Evolutionary conservation across 2,329 filamentous ascomycete genomes (phyloP).

Genomic region (Xylaria sp.): DNA sequence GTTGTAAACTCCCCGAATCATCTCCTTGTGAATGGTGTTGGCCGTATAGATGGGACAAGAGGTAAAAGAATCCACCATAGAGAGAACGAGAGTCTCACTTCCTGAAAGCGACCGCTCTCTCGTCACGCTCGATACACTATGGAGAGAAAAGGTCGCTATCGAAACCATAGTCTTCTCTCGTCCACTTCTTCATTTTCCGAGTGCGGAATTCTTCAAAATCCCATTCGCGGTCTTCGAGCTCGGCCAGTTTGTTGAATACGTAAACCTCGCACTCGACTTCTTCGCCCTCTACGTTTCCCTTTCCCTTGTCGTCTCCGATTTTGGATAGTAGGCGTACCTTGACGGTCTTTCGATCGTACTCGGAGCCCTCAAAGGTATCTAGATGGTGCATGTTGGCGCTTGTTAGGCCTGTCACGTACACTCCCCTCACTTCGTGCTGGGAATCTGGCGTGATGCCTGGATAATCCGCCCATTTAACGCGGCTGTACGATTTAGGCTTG

Average conservation of each 20-base stretch:
- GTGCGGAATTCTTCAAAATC: conserved; percentile 85
- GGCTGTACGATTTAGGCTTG: conserved; percentile 48
- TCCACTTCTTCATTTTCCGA: conserved; percentile 73
- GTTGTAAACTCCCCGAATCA: neutral
- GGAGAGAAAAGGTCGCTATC: conserved; percentile 49
- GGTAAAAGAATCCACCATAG: neutral
- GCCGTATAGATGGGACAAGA: neutral
- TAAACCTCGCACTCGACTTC: conserved; percentile 71
- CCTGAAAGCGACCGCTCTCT: conserved; percentile 45
- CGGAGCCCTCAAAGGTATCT: conserved; percentile 82
- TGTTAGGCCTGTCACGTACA: conserved; percentile 81
- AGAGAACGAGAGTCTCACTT: conserved; percentile 27
- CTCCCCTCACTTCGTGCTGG: conserved; percentile 74
- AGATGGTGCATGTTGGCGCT: conserved; percentile 78
- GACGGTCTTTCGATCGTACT: conserved; percentile 57
- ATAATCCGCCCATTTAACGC: conserved; percentile 78
- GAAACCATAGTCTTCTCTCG: conserved; percentile 61
- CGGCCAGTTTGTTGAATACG: conserved; percentile 64
- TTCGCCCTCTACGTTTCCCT: conserved; percentile 57
- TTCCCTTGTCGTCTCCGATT: conserved; percentile 53
- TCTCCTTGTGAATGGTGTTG: conserved; percentile 28
- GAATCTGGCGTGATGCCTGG: conserved; percentile 75
- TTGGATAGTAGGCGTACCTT: conserved; percentile 53
- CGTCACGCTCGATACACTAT: conserved; percentile 39
- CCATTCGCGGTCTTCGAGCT: conserved; percentile 82